Evolutionary conservation across 1,139 yeast genomes (phyloP).

Genomic region (Hyphopichia fennica): DNA sequence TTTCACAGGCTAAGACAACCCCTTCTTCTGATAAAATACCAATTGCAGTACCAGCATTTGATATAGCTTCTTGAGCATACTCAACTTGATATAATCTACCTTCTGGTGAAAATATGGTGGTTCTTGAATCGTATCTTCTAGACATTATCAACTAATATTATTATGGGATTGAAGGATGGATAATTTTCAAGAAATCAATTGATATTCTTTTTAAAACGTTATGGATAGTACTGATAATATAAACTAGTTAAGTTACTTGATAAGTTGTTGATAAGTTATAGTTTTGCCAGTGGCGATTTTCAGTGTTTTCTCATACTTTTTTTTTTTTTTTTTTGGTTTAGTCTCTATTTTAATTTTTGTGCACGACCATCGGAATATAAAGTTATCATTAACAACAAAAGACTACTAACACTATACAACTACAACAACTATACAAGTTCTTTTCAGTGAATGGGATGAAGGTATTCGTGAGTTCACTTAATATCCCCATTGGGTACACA

Average conservation of each 20-base stretch:
- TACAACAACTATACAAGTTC: too few relatives aligned
- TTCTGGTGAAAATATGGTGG: conserved; percentile 98
- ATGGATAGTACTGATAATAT: background rate
- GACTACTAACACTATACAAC: too few relatives aligned
- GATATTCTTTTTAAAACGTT: background rate
- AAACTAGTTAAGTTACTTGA: background rate
- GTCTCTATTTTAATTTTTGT: background rate
- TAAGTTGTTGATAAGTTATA: too few relatives aligned
- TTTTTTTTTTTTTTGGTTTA: too few relatives aligned
- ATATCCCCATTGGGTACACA: conserved; percentile 76
- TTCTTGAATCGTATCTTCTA: conserved; percentile 84
- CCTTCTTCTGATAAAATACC: conserved; percentile 93
- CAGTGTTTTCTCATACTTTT: background rate
- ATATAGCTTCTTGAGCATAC: conserved; percentile 95
- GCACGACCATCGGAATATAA: background rate
- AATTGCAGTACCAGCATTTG: conserved; percentile 97
- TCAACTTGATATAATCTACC: conserved; percentile 96
- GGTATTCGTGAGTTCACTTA: conserved; percentile 39
- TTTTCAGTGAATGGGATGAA: too few relatives aligned
- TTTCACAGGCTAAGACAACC: conserved; percentile 93
- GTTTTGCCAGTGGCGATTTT: conserved; percentile 2
- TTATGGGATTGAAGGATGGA: too few relatives aligned
- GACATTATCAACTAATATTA: conserved; percentile 27
- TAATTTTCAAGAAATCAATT: background rate
- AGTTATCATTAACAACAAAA: too few relatives aligned